Evolutionary conservation across 108 stramenopile species (phyloP).

Genomic region (Cyclotella cryptica): DNA sequence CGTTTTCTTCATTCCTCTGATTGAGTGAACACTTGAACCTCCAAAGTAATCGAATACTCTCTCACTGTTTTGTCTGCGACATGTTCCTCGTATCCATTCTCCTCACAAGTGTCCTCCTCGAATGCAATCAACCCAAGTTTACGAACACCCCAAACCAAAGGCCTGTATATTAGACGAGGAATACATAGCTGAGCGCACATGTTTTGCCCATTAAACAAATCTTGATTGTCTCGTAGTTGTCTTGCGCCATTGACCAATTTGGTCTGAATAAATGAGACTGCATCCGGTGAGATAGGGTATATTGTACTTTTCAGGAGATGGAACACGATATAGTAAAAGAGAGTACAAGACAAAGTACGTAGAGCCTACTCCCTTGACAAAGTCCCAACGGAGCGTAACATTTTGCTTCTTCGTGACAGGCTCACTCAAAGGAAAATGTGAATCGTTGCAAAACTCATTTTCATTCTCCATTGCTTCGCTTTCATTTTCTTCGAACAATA

Average conservation of each 20-base stretch:
- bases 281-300: constrained; percentile 58
- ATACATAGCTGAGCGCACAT: constrained; percentile 65
- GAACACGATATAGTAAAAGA: constrained; percentile 28
- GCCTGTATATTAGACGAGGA: constrained; percentile 50
- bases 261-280: constrained; percentile 50
- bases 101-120: constrained; percentile 46
- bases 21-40: constrained; percentile 37
- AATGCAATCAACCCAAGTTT: constrained; percentile 27
- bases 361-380: constrained; percentile 19
- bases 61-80: constrained; percentile 61
- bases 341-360: constrained; percentile 27
- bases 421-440: not conserved
- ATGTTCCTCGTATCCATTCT: constrained; percentile 53
- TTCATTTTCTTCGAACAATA: not conserved
- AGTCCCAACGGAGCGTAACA: constrained; percentile 19
- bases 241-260: constrained; percentile 36
- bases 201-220: constrained; percentile 19
- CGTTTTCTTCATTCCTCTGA: not conserved
- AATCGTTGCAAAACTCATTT: not conserved
- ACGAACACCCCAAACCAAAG: constrained; percentile 30
- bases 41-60: constrained; percentile 57
- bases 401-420: not conserved
- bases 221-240: constrained; percentile 25
- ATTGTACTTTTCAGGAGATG: constrained; percentile 45
- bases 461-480: constrained; percentile 6